A percentile compares a stretch with the other conserved stretches of the same genome.
Conservation (phyloP, 257 asterid species). For the Dorcoceras hygrometricum region DNA sequence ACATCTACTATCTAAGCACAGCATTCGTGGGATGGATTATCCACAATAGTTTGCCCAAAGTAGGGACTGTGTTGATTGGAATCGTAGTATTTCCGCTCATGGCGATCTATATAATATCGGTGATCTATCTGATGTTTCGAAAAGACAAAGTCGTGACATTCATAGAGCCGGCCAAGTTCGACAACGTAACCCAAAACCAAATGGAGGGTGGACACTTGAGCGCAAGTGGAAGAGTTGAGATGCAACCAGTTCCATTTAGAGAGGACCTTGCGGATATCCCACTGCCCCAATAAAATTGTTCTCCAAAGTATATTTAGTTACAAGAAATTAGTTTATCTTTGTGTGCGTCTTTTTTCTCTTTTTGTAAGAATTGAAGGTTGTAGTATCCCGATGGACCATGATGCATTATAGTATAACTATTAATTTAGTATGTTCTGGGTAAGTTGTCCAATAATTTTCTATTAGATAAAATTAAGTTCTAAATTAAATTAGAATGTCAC, state of each 20-base stretch:
- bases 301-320: background rate
- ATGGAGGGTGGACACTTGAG: conserved; percentile 45
- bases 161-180: conserved; percentile 42
- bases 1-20: conserved; percentile 67
- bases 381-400: background rate
- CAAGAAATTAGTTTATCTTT: background rate
- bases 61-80: conserved; percentile 68
- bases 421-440: too few species aligned
- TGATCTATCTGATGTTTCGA: conserved; percentile 79
- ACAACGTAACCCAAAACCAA: conserved; percentile 29
- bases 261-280: conserved; percentile 62
- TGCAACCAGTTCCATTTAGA: conserved; percentile 46
- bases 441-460: background rate
- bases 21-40: conserved; percentile 67
- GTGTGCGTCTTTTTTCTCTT: too few species aligned
- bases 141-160: conserved; percentile 63
- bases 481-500: background rate
- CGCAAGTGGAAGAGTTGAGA: conserved; percentile 24
- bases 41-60: conserved; percentile 58
- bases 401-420: too few species aligned
- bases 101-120: conserved; percentile 59
- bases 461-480: too few species aligned
- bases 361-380: background rate
- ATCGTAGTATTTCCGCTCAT: conserved; percentile 68
- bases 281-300: conserved; percentile 35